Conservation (phyloP, 139 green algal genomes). For the Nannochloris sp. region DNA sequence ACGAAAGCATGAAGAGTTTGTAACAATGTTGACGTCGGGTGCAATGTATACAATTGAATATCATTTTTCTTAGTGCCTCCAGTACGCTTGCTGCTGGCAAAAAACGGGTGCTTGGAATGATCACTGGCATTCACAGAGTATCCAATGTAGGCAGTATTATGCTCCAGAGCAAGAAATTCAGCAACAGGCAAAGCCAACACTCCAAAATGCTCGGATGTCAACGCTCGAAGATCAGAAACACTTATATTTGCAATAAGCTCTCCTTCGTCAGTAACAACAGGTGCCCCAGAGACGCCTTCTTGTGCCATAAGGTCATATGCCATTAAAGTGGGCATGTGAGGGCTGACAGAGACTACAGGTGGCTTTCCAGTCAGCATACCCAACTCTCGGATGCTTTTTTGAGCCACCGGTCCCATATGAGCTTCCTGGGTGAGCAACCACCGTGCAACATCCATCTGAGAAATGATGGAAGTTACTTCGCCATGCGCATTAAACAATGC, state of each 20-base stretch:
- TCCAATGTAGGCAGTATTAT: conserved; percentile 62
- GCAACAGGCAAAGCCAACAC: conserved; percentile 71
- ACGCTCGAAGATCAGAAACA: conserved; percentile 61
- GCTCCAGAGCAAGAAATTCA: conserved; percentile 71
- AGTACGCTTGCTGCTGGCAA: neutral
- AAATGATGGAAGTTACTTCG: conserved; percentile 56
- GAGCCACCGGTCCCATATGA: conserved; percentile 18
- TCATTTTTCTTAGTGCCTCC: conserved; percentile 14
- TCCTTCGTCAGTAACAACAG: conserved; percentile 48
- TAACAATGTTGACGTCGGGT: neutral
- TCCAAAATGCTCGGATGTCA: conserved; percentile 61
- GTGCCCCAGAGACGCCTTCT: conserved; percentile 44
- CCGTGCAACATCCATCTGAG: conserved; percentile 17
- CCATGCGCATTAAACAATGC: conserved; percentile 60
- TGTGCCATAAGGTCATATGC: conserved; percentile 50
- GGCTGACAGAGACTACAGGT: conserved; percentile 43
- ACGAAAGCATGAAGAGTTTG: conserved; percentile 13
- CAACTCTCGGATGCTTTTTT: conserved; percentile 21
- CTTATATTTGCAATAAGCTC: conserved; percentile 70
- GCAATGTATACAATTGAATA: conserved; percentile 25
- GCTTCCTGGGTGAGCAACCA: conserved; percentile 21
- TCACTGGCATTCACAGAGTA: conserved; percentile 12
- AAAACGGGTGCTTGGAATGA: conserved; percentile 24
- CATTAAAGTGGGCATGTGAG: conserved; percentile 52
- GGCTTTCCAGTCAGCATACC: conserved; percentile 37